Percentiles rank a stretch among this genome's conserved stretches.
Conservation (phyloP, 257 asterid genomes). For the Lantana camara region DNA sequence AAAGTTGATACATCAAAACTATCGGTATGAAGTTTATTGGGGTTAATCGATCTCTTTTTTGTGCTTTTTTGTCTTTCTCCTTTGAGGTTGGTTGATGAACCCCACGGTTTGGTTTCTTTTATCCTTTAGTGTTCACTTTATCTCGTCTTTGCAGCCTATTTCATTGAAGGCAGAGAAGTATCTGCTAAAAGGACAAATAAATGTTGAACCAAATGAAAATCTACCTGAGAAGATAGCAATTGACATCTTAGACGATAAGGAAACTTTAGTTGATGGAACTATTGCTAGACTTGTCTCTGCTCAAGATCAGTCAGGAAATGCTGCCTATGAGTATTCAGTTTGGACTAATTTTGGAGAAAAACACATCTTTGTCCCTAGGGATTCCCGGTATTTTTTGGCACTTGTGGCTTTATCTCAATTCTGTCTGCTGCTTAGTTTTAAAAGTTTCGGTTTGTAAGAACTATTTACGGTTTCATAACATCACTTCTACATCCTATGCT, state of each 20-base stretch:
- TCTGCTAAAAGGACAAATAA: constrained; percentile 75
- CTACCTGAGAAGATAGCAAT: constrained; percentile 63
- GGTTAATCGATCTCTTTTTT: constrained; percentile 10
- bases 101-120: constrained; percentile 1
- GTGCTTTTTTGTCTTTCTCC: constrained; percentile 11
- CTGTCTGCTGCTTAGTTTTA: constrained; percentile 5
- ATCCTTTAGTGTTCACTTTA: constrained; percentile 17
- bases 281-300: constrained; percentile 46
- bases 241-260: constrained; percentile 60
- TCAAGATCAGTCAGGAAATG: constrained; percentile 49
- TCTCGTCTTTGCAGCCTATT: constrained; percentile 68
- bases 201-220: constrained; percentile 49
- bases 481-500: not conserved
- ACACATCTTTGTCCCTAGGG: constrained; percentile 73
- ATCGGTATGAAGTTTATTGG: constrained; percentile 48
- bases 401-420: constrained; percentile 28
- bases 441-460: not conserved
- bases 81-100: constrained; percentile 8
- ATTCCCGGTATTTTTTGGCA: constrained; percentile 58
- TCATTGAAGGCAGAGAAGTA: constrained; percentile 81
- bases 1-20: constrained; percentile 69
- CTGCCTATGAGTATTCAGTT: constrained; percentile 66
- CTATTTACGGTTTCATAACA: constrained; percentile 10
- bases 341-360: constrained; percentile 79
- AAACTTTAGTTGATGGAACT: constrained; percentile 54